A percentile compares a stretch with the other conserved stretches of the same genome.
phyloP scores from a whole-genome alignment of 306 rosid species.

The Trichosanthes cucumerina region DNA sequence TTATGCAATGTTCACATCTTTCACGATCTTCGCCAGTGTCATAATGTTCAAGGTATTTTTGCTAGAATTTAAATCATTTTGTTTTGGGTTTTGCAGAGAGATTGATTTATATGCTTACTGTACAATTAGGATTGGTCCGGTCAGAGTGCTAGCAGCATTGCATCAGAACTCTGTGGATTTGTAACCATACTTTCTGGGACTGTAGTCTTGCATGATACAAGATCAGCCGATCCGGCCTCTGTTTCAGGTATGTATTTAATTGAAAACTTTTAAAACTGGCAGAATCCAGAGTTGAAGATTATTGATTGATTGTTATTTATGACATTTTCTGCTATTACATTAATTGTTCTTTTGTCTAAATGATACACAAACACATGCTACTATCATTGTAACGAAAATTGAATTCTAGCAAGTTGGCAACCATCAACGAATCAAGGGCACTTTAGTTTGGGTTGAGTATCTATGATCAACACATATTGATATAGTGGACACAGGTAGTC shows the following conservation, averaged over 20 bases:
- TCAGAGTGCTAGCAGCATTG: conserved; percentile 78
- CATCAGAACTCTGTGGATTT: conserved; percentile 80
- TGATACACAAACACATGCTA: not conserved
- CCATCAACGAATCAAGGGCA: not conserved
- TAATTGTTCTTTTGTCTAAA: not conserved
- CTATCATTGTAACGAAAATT: not conserved
- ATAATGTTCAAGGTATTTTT: conserved; percentile 82
- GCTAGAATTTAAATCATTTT: not conserved
- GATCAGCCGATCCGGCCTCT: conserved; percentile 50
- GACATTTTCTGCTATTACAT: not conserved
- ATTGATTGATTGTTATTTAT: not conserved
- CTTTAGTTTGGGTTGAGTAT: not conserved
- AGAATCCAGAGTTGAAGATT: conserved; percentile 2
- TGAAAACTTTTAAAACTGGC: conserved; percentile 5
- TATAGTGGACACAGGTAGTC: not conserved
- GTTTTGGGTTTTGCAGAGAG: not conserved
- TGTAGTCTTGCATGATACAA: conserved; percentile 59
- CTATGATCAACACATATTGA: not conserved
- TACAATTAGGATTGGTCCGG: conserved; percentile 64
- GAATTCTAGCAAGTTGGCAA: not conserved
- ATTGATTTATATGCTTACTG: not conserved
- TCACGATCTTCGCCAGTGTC: conserved; percentile 79
- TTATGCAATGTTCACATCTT: conserved; percentile 81
- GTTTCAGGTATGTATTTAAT: conserved; percentile 38
- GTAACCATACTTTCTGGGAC: conserved; percentile 82